phyloP scores from a whole-genome alignment of 192 early-diverging fungal genomes.

The Coemansia reversa region DNA sequence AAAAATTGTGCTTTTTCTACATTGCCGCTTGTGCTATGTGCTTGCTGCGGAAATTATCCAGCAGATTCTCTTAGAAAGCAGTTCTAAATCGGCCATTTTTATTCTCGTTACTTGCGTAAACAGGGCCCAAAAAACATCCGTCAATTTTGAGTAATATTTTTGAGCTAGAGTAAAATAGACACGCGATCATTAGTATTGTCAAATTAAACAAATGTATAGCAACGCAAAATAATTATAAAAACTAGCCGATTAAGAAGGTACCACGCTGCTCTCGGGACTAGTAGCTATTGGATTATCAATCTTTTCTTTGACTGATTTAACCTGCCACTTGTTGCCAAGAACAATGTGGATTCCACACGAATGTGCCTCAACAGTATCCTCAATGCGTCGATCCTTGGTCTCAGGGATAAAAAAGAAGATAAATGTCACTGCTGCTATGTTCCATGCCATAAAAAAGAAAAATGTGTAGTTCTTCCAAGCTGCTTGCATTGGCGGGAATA shows the following conservation, averaged over 20 bases:
- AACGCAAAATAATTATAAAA: neutral
- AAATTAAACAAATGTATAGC: neutral
- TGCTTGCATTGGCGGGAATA: conserved; percentile 59
- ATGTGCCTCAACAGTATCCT: conserved; percentile 58
- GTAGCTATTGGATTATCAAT: neutral
- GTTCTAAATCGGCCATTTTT: neutral
- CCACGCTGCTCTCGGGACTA: neutral
- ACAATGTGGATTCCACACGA: conserved; percentile 52
- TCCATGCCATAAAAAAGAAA: conserved; percentile 70
- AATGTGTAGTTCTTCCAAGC: conserved; percentile 58
- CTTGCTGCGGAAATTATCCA: neutral
- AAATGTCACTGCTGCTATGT: conserved; percentile 65
- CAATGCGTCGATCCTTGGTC: conserved; percentile 75
- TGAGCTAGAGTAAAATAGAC: neutral
- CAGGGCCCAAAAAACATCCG: neutral
- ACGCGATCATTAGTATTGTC: neutral
- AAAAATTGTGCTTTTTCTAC: neutral
- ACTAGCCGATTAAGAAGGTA: neutral
- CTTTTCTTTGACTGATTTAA: conserved; percentile 27
- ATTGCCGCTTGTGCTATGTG: neutral
- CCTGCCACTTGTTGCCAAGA: conserved; percentile 51
- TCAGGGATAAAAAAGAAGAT: conserved; percentile 75
- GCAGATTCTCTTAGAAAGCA: neutral
- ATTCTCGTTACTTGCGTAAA: neutral
- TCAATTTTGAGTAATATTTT: neutral